Evolutionary conservation across 73 alveolate genomes (phyloP), one percentile per base, ranked within the genome.

Genomic region (Paramecium sexaurelia): DNA sequence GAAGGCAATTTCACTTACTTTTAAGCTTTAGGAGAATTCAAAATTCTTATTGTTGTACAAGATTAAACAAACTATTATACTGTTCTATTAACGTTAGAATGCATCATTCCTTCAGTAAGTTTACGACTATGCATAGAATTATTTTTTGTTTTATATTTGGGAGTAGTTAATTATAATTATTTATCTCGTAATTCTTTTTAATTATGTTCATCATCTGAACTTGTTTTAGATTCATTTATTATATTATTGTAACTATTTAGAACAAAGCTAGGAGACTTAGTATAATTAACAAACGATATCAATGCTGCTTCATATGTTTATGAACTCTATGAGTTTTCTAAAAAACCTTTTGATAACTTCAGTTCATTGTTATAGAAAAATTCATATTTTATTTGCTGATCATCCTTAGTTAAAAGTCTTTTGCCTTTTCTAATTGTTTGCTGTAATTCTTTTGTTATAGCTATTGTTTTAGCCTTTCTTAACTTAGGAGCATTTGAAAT

Each of bases 51-150:
- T 1, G 83, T 61, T 8, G 47, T 61, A 32, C 83, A 61, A 61
- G 83, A 61, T 61, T 61, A 11, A 61, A 61, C 83, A 61, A 61
- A 61, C 39, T 61, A 29, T 24, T 61, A 8, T 5, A 61, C 83
- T 0, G 83, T 61, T 27, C n/a, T 61, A 6, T 61, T 61, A 8
- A 61, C 45, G 7, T 32, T 61, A 3, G 43, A 11, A 61, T 61
- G 83, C 83, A 61, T 61, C 47, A 61, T 61, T 26, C 83, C 83
- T 19, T 61, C 83, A 61, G 83, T 61, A 61, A 61, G 83, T 61
- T 61, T 61, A 9, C 83, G 47, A 61, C 83, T 61, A 61, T 61
- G 83, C 83, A 61, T 29, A 13, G 83, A 61, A 29, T 26, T 61
- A 32, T 61, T 26, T 61, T 61, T 61, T 0, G 9, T 61, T 13